Conservation (phyloP, 192 early-diverging fungal genomes). For the Oehlia diaphana region DNA sequence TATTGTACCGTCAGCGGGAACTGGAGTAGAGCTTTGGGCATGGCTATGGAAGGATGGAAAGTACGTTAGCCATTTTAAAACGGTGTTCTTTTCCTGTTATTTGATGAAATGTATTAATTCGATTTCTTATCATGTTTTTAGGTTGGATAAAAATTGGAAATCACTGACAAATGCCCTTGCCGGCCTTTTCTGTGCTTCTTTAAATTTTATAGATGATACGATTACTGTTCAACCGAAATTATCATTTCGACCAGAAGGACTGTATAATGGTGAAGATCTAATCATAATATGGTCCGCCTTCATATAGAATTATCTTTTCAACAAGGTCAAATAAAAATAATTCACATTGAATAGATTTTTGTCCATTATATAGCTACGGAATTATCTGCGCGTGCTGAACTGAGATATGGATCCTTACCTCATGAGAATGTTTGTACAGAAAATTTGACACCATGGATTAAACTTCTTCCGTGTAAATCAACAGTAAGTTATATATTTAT, state of each 20-base stretch:
- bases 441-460: conserved; percentile 97
- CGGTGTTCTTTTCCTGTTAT: not conserved
- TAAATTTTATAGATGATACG: conserved; percentile 88
- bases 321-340: not conserved
- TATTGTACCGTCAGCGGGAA: conserved; percentile 58
- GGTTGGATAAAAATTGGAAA: conserved; percentile 76
- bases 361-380: conserved; percentile 14
- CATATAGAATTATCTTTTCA: not conserved
- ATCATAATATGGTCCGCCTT: not conserved
- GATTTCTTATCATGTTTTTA: conserved; percentile 10
- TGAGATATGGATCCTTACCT: conserved; percentile 81
- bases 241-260: conserved; percentile 52
- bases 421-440: conserved; percentile 97
- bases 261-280: conserved; percentile 36
- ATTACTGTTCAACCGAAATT: conserved; percentile 63
- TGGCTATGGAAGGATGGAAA: conserved; percentile 54
- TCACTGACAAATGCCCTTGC: conserved; percentile 88
- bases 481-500: conserved; percentile 29
- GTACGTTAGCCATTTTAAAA: conserved; percentile 1
- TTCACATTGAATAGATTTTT: not conserved
- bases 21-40: conserved; percentile 76
- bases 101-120: not conserved
- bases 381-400: conserved; percentile 24
- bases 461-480: conserved; percentile 91
- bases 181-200: conserved; percentile 93